A percentile compares a stretch with the other conserved stretches of the same genome.
Conservation (phyloP, 768 basidiomycete genomes). For the Nevesoporus exiguus region DNA sequence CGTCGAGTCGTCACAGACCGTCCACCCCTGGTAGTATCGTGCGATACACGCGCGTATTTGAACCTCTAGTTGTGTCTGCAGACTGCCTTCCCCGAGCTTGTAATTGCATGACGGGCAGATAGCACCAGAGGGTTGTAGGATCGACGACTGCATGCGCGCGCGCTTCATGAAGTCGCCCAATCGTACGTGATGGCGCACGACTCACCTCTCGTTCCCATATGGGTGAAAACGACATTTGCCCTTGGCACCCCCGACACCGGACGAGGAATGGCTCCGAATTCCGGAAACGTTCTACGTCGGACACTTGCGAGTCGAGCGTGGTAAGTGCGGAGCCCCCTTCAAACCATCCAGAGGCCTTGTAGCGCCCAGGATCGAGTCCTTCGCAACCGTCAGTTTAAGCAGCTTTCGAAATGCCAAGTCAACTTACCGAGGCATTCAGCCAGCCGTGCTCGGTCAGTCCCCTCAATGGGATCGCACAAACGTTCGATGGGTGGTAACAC, state of each 20-base stretch:
- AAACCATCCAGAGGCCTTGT: slow-evolving; percentile 38
- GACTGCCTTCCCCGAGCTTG: slow-evolving; percentile 51
- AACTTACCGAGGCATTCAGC: slow-evolving; percentile 90
- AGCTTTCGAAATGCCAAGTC: neutral
- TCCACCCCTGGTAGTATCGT: slow-evolving; percentile 88
- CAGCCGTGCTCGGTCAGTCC: slow-evolving; percentile 85
- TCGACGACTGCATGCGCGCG: slow-evolving; percentile 47
- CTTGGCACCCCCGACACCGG: slow-evolving; percentile 73
- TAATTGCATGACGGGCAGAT: slow-evolving; percentile 66
- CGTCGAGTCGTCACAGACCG: slow-evolving; percentile 78
- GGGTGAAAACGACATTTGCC: slow-evolving; percentile 52
- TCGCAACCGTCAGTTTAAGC: neutral
- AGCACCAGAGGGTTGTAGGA: slow-evolving; percentile 63
- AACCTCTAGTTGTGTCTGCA: slow-evolving; percentile 81
- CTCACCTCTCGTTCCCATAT: slow-evolving; percentile 58
- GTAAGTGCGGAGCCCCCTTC: slow-evolving; percentile 65
- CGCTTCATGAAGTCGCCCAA: neutral
- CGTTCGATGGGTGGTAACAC: slow-evolving; percentile 93
- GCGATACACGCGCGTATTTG: slow-evolving; percentile 77
- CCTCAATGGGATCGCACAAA: slow-evolving; percentile 94
- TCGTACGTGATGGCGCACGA: neutral
- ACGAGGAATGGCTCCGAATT: slow-evolving; percentile 69
- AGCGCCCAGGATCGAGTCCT: slow-evolving; percentile 65
- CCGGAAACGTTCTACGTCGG: slow-evolving; percentile 84
- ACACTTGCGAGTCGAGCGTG: slow-evolving; percentile 83